Evolutionary conservation across 1,284 basidiomycete genomes (phyloP).

Genomic region (Schizophyllum commune): DNA sequence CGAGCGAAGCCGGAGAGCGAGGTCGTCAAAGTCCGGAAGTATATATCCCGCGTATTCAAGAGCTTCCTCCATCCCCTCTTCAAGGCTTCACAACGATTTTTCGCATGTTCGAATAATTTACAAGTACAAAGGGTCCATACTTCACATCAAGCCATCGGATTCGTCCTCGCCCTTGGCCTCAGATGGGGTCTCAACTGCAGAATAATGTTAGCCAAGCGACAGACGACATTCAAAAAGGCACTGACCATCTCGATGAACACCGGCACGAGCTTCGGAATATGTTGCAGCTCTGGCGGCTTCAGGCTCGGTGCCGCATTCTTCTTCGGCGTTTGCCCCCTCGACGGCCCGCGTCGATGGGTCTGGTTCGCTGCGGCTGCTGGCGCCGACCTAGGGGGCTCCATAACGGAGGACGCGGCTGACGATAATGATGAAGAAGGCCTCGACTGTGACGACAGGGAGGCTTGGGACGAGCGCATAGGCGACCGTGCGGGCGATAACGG

Average conservation of each 20-base stretch:
- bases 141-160: neutral
- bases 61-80: too few relatives aligned
- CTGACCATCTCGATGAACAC: constrained; percentile 86
- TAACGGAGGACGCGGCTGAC: neutral
- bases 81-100: neutral
- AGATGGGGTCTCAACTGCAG: neutral
- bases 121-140: neutral
- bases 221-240: constrained; percentile 2
- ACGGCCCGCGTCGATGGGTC: neutral
- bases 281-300: constrained; percentile 69
- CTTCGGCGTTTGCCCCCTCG: constrained; percentile 17
- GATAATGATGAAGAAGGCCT: too few relatives aligned
- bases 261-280: constrained; percentile 73
- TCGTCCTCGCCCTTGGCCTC: neutral
- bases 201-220: neutral
- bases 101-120: neutral
- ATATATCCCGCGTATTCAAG: too few relatives aligned
- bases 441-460: too few relatives aligned
- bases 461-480: too few relatives aligned
- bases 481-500: constrained; percentile 1
- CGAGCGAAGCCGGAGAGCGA: too few relatives aligned
- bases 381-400: constrained; percentile 6
- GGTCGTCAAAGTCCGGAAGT: too few relatives aligned
- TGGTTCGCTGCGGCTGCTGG: constrained; percentile 13
- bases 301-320: constrained; percentile 37